Base-by-base conservation (phyloP, 805 yeast genomes). In the Candida nanaspora region DNA sequence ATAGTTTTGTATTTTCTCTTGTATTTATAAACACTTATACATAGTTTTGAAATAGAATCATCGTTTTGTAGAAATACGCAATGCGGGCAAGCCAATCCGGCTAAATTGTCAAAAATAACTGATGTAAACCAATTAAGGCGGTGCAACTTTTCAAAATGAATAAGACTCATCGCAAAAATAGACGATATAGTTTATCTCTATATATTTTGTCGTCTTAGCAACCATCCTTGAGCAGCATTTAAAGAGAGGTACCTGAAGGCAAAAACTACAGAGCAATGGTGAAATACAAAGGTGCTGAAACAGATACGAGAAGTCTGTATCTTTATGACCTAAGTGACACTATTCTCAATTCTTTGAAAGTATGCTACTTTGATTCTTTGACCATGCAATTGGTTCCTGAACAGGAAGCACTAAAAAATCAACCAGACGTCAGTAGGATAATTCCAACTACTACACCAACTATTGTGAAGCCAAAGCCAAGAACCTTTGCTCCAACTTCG, bases 341-440 rank as follows among this genome's bases (percentile, higher is more conserved):
- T 1, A 52, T 80, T 2, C 39, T 72, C 13, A 47, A 64, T 22
- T 70, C 81, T 0, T 56, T 82, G 39, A 65, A 72, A 47, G 53
- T 80, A 47, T 57, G 79, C 53, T 68, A 69, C 46, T 80, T 81
- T 55, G 84, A 80, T 51, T 63, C 74, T 1, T 49, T 64, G 6
- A 70, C 77, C 0, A 56, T 68, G 6, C 65, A 66, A 43, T 45
- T 44, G 41, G 47, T 46, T 35, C 21, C 55, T 3, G 45, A 55
- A 33, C 40, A 44, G 2, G 46, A 54, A n/a, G 49, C 45, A 21
- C 25, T 45, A 13, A 47, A 41, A 30, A 46, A 46, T 11, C 47
- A 46, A 20, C 13, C 38, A 4, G 25, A 23, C 13, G 5, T 26
- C 25, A 18, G 23, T 21, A 23, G 26, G 20, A 19, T 29, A 21